phyloP scores from a whole-genome alignment of 2,329 filamentous ascomycete species.

The Monosporascus cannonballus region DNA sequence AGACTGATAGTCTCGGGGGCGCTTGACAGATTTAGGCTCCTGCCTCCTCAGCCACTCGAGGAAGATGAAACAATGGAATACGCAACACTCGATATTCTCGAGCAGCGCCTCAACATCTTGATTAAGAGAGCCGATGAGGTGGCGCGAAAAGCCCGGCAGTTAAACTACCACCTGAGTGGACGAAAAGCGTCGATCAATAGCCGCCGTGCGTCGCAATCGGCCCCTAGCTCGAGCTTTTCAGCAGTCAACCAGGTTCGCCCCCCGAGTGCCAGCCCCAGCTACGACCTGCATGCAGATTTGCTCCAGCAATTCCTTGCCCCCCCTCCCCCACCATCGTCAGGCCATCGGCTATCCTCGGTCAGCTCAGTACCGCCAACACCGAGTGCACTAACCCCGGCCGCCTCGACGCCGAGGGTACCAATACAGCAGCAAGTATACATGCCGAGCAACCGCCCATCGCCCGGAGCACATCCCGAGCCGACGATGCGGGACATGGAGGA shows the following conservation, averaged over 20 bases:
- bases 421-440: constrained; percentile 20
- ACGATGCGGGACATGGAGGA: constrained; percentile 24
- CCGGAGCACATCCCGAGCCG: constrained; percentile 20
- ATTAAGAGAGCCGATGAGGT: constrained; percentile 77
- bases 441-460: constrained; percentile 22
- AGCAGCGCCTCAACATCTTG: constrained; percentile 69
- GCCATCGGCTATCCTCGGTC: constrained; percentile 20
- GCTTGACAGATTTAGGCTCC: constrained; percentile 65
- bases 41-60: constrained; percentile 72
- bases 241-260: constrained; percentile 25
- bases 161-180: constrained; percentile 74
- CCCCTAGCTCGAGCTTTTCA: constrained; percentile 31
- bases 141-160: constrained; percentile 56
- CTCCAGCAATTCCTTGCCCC: constrained; percentile 44
- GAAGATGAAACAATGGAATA: constrained; percentile 85
- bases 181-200: constrained; percentile 67
- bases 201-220: constrained; percentile 42
- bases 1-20: constrained; percentile 77
- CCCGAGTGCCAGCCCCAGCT: constrained; percentile 26
- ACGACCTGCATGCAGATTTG: constrained; percentile 48
- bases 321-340: constrained; percentile 19
- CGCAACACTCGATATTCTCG: constrained; percentile 76
- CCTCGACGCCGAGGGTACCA: constrained; percentile 22
- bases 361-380: constrained; percentile 26
- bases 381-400: constrained; percentile 18